Evolutionary conservation across 1,139 yeast genomes (phyloP).

Genomic region (Nadsonia commutata): DNA sequence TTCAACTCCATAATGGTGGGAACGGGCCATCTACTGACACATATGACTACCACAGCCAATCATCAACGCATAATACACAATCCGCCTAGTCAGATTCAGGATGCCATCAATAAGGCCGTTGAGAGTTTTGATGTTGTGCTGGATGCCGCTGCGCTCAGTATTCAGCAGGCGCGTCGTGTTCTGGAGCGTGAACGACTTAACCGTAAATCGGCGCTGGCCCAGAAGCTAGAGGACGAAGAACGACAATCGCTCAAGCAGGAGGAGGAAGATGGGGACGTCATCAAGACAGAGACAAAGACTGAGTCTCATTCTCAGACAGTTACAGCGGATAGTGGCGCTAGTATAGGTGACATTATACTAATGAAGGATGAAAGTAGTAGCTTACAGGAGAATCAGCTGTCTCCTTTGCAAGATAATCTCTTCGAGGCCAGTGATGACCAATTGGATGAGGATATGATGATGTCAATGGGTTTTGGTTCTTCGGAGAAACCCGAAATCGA

Average conservation of each 20-base stretch:
- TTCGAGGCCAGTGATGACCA: no score
- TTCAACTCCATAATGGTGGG: slow-evolving; percentile 11
- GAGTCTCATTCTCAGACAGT: no score
- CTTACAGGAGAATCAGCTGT: no score
- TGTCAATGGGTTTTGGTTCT: no score
- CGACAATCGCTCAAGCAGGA: slow-evolving; percentile 1
- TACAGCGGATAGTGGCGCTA: no score
- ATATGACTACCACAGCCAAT: slow-evolving; percentile 11
- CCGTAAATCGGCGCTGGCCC: neutral
- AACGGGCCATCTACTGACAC: slow-evolving; percentile 15
- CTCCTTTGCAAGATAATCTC: no score
- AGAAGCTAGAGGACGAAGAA: slow-evolving; percentile 2
- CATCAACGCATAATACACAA: slow-evolving; percentile 14
- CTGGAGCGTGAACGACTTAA: slow-evolving; percentile 3
- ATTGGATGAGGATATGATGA: no score
- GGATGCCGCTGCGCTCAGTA: slow-evolving; percentile 15
- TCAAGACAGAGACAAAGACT: no score
- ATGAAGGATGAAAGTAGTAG: neutral
- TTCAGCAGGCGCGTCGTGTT: slow-evolving; percentile 9
- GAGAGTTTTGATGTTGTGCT: slow-evolving; percentile 12
- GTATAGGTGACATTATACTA: no score
- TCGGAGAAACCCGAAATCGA: no score
- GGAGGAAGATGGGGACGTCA: slow-evolving; percentile 4
- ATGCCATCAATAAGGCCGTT: slow-evolving; percentile 13
- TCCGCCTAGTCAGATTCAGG: slow-evolving; percentile 14